Percentiles rank a stretch among this genome's conserved stretches.
phyloP scores from a whole-genome alignment of 108 stramenopile species.

The Skeletonema costatum region DNA sequence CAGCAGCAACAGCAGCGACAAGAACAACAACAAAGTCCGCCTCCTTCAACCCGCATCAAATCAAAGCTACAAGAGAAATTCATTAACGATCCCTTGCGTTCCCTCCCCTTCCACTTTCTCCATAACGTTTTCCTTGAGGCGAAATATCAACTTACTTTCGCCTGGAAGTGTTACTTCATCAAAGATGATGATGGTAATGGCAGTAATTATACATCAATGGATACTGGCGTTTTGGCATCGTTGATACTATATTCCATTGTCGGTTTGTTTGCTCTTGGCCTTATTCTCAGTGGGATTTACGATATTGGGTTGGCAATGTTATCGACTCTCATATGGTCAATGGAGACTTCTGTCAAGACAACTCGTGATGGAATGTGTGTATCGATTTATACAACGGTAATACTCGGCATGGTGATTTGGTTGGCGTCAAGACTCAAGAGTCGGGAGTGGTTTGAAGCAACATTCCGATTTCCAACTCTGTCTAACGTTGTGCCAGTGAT shows the following conservation, averaged over 20 bases:
- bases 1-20: not conserved
- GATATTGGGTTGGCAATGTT: not conserved
- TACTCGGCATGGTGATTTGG: constrained; percentile 9
- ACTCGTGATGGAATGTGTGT: not conserved
- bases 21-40: not conserved
- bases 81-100: constrained; percentile 28
- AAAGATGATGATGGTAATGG: not conserved
- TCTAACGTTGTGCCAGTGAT: constrained; percentile 17
- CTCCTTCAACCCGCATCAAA: constrained; percentile 6
- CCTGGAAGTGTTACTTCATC: constrained; percentile 5
- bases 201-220: not conserved
- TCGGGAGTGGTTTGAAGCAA: not conserved
- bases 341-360: not conserved
- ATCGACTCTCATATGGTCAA: not conserved
- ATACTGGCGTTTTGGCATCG: not conserved
- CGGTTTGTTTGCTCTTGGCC: not conserved
- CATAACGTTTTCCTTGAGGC: constrained; percentile 19
- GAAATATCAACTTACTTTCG: constrained; percentile 1
- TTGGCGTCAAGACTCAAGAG: not conserved
- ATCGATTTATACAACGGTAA: not conserved
- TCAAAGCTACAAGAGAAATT: constrained; percentile 23
- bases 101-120: constrained; percentile 22
- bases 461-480: constrained; percentile 1
- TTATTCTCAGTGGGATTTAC: not conserved
- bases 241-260: not conserved